phyloP scores from a whole-genome alignment of 192 early-diverging fungal genomes.

The Backusella tarrabulga region DNA sequence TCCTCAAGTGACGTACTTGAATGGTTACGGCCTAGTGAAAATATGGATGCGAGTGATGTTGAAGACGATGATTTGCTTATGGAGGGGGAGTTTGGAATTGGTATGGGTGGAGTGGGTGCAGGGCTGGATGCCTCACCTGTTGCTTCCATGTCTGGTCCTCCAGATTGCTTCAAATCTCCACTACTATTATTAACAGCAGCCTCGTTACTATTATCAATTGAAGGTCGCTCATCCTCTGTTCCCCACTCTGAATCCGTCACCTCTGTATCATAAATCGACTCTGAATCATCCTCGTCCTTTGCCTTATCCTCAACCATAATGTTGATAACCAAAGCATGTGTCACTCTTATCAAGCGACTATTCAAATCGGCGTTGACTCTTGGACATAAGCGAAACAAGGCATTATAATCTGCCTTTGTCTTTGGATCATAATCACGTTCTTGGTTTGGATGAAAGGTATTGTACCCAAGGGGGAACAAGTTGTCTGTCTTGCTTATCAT shows the following conservation, averaged over 20 bases:
- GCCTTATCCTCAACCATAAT: constrained; percentile 18
- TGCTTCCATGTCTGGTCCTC: not conserved
- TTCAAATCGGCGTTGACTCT: constrained; percentile 33
- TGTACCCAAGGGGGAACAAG: constrained; percentile 29
- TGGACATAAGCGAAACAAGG: constrained; percentile 27
- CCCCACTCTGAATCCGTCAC: not conserved
- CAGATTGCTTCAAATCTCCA: not conserved
- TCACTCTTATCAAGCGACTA: constrained; percentile 20
- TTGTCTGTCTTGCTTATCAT: constrained; percentile 19
- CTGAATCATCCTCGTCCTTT: not conserved
- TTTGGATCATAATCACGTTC: constrained; percentile 22
- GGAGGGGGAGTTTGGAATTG: not conserved
- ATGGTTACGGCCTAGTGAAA: not conserved
- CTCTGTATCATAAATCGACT: constrained; percentile 3
- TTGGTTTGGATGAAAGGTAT: constrained; percentile 22
- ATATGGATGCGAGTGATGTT: constrained; percentile 19
- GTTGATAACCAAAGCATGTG: constrained; percentile 29
- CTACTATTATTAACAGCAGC: not conserved
- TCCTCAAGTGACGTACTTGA: not conserved
- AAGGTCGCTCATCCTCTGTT: not conserved
- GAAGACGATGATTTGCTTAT: constrained; percentile 20
- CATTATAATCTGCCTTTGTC: constrained; percentile 25
- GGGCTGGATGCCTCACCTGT: not conserved
- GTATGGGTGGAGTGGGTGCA: not conserved
- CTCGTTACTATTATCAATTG: not conserved